Percentiles rank a stretch among this genome's conserved stretches.
Conservation (phyloP, 1,139 yeast genomes). For the Taiozyma sp. region DNA sequence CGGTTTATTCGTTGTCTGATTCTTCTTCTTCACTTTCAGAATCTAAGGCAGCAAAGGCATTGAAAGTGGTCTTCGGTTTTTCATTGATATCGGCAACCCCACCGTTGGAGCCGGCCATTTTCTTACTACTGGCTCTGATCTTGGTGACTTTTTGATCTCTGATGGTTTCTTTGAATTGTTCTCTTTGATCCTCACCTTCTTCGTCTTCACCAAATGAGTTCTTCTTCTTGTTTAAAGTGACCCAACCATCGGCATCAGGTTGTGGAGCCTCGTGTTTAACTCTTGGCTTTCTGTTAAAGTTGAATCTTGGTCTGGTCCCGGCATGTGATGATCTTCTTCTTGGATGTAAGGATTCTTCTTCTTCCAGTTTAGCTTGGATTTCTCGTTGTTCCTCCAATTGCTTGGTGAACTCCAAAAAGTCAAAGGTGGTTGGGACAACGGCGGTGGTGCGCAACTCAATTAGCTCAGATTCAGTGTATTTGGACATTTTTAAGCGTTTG, state of each 20-base stretch:
- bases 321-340: slow-evolving; percentile 61
- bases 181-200: slow-evolving; percentile 36
- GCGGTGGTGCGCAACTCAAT: slow-evolving; percentile 52
- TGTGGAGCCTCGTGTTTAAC: slow-evolving; percentile 30
- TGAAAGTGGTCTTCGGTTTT: slow-evolving; percentile 60
- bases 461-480: slow-evolving; percentile 71
- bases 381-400: slow-evolving; percentile 61
- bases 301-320: slow-evolving; percentile 46
- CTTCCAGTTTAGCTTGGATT: slow-evolving; percentile 29
- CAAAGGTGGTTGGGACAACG: slow-evolving; percentile 55
- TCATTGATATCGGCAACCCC: slow-evolving; percentile 72
- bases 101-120: slow-evolving; percentile 67
- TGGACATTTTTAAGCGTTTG: slow-evolving; percentile 35
- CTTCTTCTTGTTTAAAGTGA: slow-evolving; percentile 52
- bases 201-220: slow-evolving; percentile 44
- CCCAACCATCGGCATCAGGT: slow-evolving; percentile 80
- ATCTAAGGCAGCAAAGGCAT: slow-evolving; percentile 76
- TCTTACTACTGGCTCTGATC: slow-evolving; percentile 68
- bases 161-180: slow-evolving; percentile 41
- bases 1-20: slow-evolving; percentile 2
- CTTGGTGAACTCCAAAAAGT: slow-evolving; percentile 58
- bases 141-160: slow-evolving; percentile 45
- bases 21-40: slow-evolving; percentile 48
- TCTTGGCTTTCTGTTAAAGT: slow-evolving; percentile 49
- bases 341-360: slow-evolving; percentile 26